Percentiles rank a stretch among this genome's conserved stretches.
These are phyloP conservation scores for Sclerotinia minor DNA, from an alignment of 2,329 filamentous ascomycete genomes.

Conservation along the genomic window DNA sequence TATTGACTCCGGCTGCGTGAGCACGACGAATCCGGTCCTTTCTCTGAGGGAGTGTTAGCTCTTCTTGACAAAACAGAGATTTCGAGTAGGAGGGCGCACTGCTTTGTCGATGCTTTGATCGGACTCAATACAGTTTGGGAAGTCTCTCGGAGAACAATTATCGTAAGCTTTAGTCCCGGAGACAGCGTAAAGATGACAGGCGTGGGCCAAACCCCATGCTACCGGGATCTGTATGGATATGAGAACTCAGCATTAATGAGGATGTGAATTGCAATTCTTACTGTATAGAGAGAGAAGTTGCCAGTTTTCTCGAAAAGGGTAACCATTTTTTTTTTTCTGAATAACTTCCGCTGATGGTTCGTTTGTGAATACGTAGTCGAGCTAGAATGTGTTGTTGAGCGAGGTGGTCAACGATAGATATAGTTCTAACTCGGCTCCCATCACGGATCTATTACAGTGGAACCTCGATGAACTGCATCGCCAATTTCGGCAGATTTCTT, in stretches of 20 bases:
- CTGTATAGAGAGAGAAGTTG: slow-evolving; percentile 13
- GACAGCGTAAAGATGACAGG: not conserved
- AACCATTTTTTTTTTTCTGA: slow-evolving; percentile 7
- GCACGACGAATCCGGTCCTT: slow-evolving; percentile 42
- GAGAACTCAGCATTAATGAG: not conserved
- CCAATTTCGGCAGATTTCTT: too few species aligned
- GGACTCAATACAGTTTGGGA: not conserved
- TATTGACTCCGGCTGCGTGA: slow-evolving; percentile 44
- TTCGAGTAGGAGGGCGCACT: not conserved
- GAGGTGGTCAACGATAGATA: not conserved
- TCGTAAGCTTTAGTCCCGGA: not conserved
- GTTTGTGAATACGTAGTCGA: not conserved
- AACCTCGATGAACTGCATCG: too few species aligned
- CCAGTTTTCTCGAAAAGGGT: not conserved
- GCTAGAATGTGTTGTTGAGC: not conserved
- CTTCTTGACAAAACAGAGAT: not conserved
- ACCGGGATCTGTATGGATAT: slow-evolving; percentile 2
- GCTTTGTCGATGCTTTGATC: slow-evolving; percentile 7
- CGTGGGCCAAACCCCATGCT: slow-evolving; percentile 1
- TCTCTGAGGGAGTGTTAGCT: slow-evolving; percentile 29
- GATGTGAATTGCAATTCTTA: not conserved
- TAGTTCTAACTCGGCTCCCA: too few species aligned
- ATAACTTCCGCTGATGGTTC: not conserved
- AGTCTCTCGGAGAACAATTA: slow-evolving; percentile 2
- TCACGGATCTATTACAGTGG: too few species aligned